Conservation (phyloP, 1,284 basidiomycete species). For the Volvariella volvacea region DNA sequence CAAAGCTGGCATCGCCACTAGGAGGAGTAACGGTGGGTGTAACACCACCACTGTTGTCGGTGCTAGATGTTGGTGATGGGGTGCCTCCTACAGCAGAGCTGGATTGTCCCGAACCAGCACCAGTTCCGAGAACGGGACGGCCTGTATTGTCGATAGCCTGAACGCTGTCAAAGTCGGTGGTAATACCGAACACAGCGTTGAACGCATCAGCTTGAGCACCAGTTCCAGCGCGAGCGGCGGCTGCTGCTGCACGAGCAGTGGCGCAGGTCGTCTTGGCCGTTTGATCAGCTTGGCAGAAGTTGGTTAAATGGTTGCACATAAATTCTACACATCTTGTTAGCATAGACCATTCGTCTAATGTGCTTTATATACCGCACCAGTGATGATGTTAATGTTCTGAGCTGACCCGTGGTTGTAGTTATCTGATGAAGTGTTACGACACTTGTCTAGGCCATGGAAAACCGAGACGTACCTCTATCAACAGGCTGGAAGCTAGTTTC, state of each 20-base stretch:
- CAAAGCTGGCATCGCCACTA: slow-evolving; percentile 33
- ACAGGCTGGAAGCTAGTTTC: slow-evolving; percentile 51
- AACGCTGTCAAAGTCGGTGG: slow-evolving; percentile 25
- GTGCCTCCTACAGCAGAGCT: slow-evolving; percentile 12
- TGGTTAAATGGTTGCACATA: slow-evolving; percentile 41
- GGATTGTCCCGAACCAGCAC: slow-evolving; percentile 1
- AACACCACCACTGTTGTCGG: slow-evolving; percentile 10
- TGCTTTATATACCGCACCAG: slow-evolving; percentile 16
- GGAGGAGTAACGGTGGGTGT: slow-evolving; percentile 13
- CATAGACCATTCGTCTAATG: not conserved
- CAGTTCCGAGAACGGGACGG: slow-evolving; percentile 20
- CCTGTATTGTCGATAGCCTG: slow-evolving; percentile 29
- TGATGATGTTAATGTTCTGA: slow-evolving; percentile 48
- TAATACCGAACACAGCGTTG: slow-evolving; percentile 42
- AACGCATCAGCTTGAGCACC: slow-evolving; percentile 45
- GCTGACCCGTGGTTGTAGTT: slow-evolving; percentile 48
- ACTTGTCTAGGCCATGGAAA: slow-evolving; percentile 8
- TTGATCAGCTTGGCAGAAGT: slow-evolving; percentile 37
- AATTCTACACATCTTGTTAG: slow-evolving; percentile 20
- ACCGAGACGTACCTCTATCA: slow-evolving; percentile 26
- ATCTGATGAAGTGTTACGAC: slow-evolving; percentile 15
- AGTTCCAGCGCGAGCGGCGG: slow-evolving; percentile 28
- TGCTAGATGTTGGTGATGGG: slow-evolving; percentile 3
- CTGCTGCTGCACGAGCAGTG: slow-evolving; percentile 30
- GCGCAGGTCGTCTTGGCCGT: slow-evolving; percentile 38